These are phyloP conservation scores for Plicaturopsis crispa DNA, from an alignment of 768 basidiomycete species.

Conservation along the genomic window DNA sequence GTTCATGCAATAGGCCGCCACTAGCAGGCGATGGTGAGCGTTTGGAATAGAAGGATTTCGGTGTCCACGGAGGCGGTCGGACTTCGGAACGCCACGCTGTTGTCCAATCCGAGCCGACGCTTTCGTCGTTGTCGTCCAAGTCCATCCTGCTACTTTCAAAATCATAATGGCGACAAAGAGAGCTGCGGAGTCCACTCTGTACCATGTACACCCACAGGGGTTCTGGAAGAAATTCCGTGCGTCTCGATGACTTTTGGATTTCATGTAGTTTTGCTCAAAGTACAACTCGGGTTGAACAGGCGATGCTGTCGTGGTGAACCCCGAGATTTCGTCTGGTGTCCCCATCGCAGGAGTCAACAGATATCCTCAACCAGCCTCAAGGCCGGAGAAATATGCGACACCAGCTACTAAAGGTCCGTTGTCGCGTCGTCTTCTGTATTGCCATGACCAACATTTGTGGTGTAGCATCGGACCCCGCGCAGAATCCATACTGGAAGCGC, in stretches of 20 bases:
- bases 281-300: no score
- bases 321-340: slow-evolving; percentile 86
- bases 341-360: slow-evolving; percentile 68
- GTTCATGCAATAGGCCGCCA: no score
- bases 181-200: slow-evolving; percentile 81
- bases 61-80: no score
- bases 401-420: slow-evolving; percentile 79
- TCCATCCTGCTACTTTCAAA: neutral
- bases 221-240: slow-evolving; percentile 96
- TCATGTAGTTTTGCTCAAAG: no score
- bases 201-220: slow-evolving; percentile 83
- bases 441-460: neutral
- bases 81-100: no score
- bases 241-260: no score
- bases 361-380: slow-evolving; percentile 82
- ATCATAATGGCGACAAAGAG: slow-evolving; percentile 62
- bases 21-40: no score
- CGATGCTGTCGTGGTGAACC: slow-evolving; percentile 77
- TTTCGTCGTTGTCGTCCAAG: neutral
- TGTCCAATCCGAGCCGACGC: no score
- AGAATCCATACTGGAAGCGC: slow-evolving; percentile 95
- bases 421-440: slow-evolving; percentile 7
- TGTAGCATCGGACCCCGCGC: slow-evolving; percentile 77
- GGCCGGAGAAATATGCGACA: slow-evolving; percentile 79
- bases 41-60: no score